Conservation (phyloP, 768 basidiomycete genomes). For the Phanerochaete sordida region DNA sequence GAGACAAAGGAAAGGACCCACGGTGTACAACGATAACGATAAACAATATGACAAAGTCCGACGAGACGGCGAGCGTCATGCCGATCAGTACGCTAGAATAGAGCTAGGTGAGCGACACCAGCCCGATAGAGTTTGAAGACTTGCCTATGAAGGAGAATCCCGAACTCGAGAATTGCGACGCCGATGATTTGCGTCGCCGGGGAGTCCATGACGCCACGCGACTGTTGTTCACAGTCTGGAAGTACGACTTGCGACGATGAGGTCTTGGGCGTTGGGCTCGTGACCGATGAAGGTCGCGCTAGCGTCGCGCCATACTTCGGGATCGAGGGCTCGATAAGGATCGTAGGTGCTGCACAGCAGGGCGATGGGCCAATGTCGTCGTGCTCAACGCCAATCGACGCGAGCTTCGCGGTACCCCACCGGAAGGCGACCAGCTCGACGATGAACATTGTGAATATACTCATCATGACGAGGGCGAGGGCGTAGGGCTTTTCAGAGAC, state of each 20-base stretch:
- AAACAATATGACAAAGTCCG: constrained; percentile 80
- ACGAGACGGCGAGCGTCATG: constrained; percentile 82
- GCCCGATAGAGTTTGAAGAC: constrained; percentile 1
- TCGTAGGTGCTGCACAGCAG: constrained; percentile 67
- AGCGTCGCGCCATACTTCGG: background rate
- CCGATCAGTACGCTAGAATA: constrained; percentile 74
- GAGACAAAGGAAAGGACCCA: constrained; percentile 36
- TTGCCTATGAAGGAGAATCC: constrained; percentile 81
- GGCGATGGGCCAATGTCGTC: constrained; percentile 64
- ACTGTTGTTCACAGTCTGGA: background rate
- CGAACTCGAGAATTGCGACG: constrained; percentile 91
- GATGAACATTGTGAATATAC: constrained; percentile 82
- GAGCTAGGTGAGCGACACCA: background rate
- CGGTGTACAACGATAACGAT: constrained; percentile 90
- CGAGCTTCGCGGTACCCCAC: constrained; percentile 73
- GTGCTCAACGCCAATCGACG: constrained; percentile 57
- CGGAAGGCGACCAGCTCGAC: constrained; percentile 85
- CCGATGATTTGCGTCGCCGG: constrained; percentile 75
- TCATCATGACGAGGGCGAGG: constrained; percentile 73
- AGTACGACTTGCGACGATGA: background rate
- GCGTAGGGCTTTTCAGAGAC: constrained; percentile 74
- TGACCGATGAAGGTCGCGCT: constrained; percentile 1
- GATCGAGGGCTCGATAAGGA: no score
- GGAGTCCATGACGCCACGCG: constrained; percentile 28
- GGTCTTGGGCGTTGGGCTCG: background rate